These are phyloP conservation scores for Lactarius hatsudake DNA, from an alignment of 768 basidiomycete genomes.

Conservation along the genomic window DNA sequence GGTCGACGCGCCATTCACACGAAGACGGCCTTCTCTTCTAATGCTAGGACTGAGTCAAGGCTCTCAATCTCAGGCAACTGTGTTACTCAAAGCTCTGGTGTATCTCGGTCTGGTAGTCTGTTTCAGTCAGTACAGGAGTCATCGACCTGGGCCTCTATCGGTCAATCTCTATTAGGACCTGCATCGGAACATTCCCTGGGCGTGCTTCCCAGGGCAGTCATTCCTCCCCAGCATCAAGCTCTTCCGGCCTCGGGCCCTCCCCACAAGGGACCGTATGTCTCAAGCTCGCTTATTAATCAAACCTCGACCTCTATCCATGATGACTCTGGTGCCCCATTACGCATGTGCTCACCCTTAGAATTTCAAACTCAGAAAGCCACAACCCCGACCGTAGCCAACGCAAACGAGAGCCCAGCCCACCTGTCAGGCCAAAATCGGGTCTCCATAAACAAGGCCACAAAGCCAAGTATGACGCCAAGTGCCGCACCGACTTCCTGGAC, in stretches of 20 bases:
- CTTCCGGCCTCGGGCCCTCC: neutral
- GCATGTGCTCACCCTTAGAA: neutral
- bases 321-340: neutral
- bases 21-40: neutral
- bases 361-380: neutral
- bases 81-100: neutral
- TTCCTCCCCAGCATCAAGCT: neutral
- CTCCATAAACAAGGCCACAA: too few species aligned
- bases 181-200: neutral
- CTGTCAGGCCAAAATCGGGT: too few species aligned
- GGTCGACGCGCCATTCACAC: neutral
- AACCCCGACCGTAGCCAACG: too few species aligned
- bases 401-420: too few species aligned
- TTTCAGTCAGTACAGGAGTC: neutral
- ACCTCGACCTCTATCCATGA: neutral
- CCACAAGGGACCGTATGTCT: neutral
- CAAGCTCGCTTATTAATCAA: neutral
- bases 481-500: too few species aligned
- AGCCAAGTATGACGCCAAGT: too few species aligned
- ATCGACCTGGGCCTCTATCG: neutral
- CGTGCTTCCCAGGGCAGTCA: neutral
- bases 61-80: neutral
- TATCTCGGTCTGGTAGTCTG: constrained; percentile 1
- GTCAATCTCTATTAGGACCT: neutral
- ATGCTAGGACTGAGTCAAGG: neutral